These are phyloP conservation scores for Lactarius quietus DNA, from an alignment of 768 basidiomycete species.

Conservation along the genomic window DNA sequence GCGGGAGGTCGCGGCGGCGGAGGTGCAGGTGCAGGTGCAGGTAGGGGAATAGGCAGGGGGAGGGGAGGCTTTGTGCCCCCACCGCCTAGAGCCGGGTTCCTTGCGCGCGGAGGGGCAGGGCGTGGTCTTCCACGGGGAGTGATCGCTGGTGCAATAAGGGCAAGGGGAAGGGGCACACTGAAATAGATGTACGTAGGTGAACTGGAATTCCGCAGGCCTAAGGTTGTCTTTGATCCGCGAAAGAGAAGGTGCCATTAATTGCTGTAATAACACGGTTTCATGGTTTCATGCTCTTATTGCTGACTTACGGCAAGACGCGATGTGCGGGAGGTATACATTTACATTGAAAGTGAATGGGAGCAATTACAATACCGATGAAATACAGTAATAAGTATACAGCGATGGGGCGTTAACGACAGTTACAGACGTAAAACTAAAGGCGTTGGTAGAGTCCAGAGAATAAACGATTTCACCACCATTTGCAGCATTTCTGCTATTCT, in stretches of 20 bases:
- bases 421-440: background rate
- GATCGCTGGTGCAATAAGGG: background rate
- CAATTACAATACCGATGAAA: background rate
- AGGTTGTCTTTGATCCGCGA: background rate
- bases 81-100: slow-evolving; percentile 21
- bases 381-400: slow-evolving; percentile 4
- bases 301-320: background rate
- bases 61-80: slow-evolving; percentile 17
- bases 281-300: background rate
- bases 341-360: no score
- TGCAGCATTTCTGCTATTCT: background rate
- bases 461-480: background rate
- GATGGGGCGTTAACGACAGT: background rate
- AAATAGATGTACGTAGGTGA: background rate
- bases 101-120: slow-evolving; percentile 5
- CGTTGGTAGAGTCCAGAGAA: background rate
- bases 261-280: background rate
- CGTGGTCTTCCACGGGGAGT: slow-evolving; percentile 7
- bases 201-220: background rate
- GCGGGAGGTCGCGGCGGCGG: slow-evolving; percentile 12
- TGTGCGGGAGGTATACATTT: background rate
- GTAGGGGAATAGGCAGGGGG: slow-evolving; percentile 4
- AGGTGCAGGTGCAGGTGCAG: background rate
- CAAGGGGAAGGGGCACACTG: slow-evolving; percentile 2
- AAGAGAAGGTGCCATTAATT: background rate